Conservation (phyloP, 140 eudicot genomes). For the Stevia rebaudiana region DNA sequence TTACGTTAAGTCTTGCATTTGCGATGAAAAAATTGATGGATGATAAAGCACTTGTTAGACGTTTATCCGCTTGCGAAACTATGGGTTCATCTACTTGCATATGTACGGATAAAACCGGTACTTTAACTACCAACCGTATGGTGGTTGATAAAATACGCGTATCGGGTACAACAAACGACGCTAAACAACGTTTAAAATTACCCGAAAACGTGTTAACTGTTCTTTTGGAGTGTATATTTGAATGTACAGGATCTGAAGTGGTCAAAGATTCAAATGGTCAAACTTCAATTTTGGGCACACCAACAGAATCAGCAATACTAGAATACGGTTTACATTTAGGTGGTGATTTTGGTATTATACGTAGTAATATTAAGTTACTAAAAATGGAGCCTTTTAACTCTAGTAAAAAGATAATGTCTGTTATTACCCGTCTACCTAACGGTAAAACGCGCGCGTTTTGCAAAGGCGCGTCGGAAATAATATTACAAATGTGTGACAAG, state of each 20-base stretch:
- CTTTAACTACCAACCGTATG: slow-evolving; percentile 67
- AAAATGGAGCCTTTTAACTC: slow-evolving; percentile 89
- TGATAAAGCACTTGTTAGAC: slow-evolving; percentile 71
- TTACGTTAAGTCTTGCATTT: slow-evolving; percentile 63
- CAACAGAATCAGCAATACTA: slow-evolving; percentile 65
- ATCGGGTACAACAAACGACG: too few relatives aligned
- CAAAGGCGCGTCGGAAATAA: slow-evolving; percentile 72
- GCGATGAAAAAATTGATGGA: slow-evolving; percentile 94
- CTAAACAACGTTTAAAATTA: background rate
- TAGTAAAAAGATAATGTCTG: slow-evolving; percentile 59
- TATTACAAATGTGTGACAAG: slow-evolving; percentile 60
- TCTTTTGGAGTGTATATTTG: slow-evolving; percentile 61
- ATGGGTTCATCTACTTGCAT: slow-evolving; percentile 76
- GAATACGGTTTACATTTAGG: slow-evolving; percentile 58
- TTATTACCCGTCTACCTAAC: slow-evolving; percentile 45
- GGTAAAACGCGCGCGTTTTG: slow-evolving; percentile 64
- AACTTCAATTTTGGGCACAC: slow-evolving; percentile 50
- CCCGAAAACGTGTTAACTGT: slow-evolving; percentile 37
- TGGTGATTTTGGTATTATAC: slow-evolving; percentile 34
- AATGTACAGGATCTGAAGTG: slow-evolving; percentile 65
- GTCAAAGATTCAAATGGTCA: slow-evolving; percentile 45
- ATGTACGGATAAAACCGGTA: slow-evolving; percentile 78
- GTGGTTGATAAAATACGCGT: slow-evolving; percentile 54
- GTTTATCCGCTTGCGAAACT: slow-evolving; percentile 72
- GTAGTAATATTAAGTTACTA: slow-evolving; percentile 12